phyloP scores from a whole-genome alignment of 768 basidiomycete species.

The Pisolithus marmoratus region DNA sequence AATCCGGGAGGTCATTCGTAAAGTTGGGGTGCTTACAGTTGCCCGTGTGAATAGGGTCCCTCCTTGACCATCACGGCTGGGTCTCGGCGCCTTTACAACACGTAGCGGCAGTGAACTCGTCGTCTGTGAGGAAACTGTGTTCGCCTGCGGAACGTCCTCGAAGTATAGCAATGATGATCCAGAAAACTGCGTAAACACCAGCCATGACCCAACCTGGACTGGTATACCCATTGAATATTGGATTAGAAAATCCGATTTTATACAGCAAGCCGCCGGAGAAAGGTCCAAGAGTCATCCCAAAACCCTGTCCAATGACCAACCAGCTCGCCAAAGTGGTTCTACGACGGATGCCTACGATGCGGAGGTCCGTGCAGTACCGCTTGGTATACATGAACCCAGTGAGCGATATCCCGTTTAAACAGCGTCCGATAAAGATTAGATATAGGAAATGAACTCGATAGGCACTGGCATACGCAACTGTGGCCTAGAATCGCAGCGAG shows the following conservation, averaged over 20 bases:
- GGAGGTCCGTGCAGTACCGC: constrained; percentile 62
- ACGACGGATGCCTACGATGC: constrained; percentile 57
- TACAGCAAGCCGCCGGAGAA: constrained; percentile 59
- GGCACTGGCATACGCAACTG: constrained; percentile 55
- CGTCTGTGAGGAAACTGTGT: constrained; percentile 7
- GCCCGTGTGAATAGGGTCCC: too few species aligned
- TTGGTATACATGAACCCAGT: constrained; percentile 65
- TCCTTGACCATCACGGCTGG: too few species aligned
- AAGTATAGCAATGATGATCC: constrained; percentile 35
- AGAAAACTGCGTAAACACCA: constrained; percentile 46
- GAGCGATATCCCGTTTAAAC: constrained; percentile 55
- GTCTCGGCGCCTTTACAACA: background rate
- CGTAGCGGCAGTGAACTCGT: background rate
- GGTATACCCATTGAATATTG: constrained; percentile 62
- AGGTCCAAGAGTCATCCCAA: constrained; percentile 59
- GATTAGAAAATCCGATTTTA: constrained; percentile 51
- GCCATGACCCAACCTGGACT: constrained; percentile 67
- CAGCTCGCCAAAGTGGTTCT: constrained; percentile 58
- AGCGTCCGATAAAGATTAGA: constrained; percentile 66
- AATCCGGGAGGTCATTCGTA: background rate
- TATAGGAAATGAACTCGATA: constrained; percentile 57
- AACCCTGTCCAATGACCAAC: constrained; percentile 57
- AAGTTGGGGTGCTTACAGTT: too few species aligned
- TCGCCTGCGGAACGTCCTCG: constrained; percentile 32
- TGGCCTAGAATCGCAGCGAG: constrained; percentile 48